phyloP scores from a whole-genome alignment of 176 grass and related monocot genomes.

The Carex parvula region DNA sequence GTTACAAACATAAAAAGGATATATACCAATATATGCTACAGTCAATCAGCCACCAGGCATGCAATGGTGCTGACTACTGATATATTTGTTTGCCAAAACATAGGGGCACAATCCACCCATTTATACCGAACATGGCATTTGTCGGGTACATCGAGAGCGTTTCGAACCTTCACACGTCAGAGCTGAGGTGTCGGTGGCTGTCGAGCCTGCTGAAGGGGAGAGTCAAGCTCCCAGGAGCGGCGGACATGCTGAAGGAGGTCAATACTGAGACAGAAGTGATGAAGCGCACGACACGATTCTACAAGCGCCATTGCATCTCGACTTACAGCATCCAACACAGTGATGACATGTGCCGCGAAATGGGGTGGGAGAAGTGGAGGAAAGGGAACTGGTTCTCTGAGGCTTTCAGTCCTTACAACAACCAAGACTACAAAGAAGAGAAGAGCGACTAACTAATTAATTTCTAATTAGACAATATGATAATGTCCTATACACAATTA shows the following conservation, averaged over 20 bases:
- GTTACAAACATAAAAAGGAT: not conserved
- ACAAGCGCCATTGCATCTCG: slow-evolving; percentile 97
- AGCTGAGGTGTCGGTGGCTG: slow-evolving; percentile 89
- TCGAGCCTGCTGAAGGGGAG: slow-evolving; percentile 52
- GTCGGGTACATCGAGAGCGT: slow-evolving; percentile 98
- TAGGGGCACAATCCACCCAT: slow-evolving; percentile 89
- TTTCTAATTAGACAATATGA: not conserved
- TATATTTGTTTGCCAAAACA: not conserved
- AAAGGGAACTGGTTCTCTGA: slow-evolving; percentile 78
- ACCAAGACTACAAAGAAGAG: slow-evolving; percentile 80
- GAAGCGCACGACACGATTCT: slow-evolving; percentile 86
- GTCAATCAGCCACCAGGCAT: not conserved
- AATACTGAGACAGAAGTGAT: slow-evolving; percentile 65
- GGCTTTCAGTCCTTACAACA: slow-evolving; percentile 79
- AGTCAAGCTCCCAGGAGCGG: slow-evolving; percentile 54
- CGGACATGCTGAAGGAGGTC: slow-evolving; percentile 53
- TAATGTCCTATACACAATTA: not conserved
- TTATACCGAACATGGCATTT: slow-evolving; percentile 96
- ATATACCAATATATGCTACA: not conserved
- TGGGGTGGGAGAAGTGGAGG: slow-evolving; percentile 56
- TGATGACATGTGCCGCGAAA: slow-evolving; percentile 86
- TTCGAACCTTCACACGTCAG: slow-evolving; percentile 96
- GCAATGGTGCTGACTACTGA: not conserved
- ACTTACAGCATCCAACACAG: slow-evolving; percentile 99
- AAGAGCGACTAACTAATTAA: slow-evolving; percentile 14